Conservation (phyloP, 371 early-diverging fungal genomes). For the Gilbertella persicaria region DNA sequence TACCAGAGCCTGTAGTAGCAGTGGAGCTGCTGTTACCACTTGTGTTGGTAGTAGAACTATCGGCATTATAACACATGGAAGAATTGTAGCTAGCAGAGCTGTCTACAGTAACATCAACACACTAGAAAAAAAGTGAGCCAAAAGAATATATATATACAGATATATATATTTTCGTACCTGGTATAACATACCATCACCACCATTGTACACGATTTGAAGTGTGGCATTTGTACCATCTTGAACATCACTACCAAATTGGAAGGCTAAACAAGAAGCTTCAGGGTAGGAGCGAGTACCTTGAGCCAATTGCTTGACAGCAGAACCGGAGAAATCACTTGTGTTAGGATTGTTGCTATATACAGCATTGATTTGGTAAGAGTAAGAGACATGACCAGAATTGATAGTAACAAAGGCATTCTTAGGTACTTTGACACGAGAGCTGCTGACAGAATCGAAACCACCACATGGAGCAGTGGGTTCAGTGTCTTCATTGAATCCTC, state of each 20-base stretch:
- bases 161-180: conserved; percentile 36
- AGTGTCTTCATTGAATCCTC: conserved; percentile 52
- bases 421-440: conserved; percentile 44
- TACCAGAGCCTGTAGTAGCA: neutral
- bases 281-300: conserved; percentile 40
- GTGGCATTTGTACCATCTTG: conserved; percentile 53
- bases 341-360: conserved; percentile 44
- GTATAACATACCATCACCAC: conserved; percentile 59
- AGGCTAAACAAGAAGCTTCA: conserved; percentile 42
- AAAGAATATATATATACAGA: neutral
- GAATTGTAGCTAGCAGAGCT: conserved; percentile 37
- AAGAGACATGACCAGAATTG: conserved; percentile 43
- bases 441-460: conserved; percentile 33
- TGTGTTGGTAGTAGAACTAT: conserved; percentile 9
- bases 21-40: neutral
- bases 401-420: conserved; percentile 50
- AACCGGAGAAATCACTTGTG: conserved; percentile 26
- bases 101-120: conserved; percentile 52
- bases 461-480: conserved; percentile 58
- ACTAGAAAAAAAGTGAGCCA: conserved; percentile 23
- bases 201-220: conserved; percentile 56
- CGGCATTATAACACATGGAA: conserved; percentile 42
- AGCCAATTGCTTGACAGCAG: conserved; percentile 16
- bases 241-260: conserved; percentile 36
- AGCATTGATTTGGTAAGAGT: conserved; percentile 45